These are phyloP conservation scores for Sphaerulina vaccinii DNA, from an alignment of 2,329 filamentous ascomycete genomes.

Conservation along the genomic window DNA sequence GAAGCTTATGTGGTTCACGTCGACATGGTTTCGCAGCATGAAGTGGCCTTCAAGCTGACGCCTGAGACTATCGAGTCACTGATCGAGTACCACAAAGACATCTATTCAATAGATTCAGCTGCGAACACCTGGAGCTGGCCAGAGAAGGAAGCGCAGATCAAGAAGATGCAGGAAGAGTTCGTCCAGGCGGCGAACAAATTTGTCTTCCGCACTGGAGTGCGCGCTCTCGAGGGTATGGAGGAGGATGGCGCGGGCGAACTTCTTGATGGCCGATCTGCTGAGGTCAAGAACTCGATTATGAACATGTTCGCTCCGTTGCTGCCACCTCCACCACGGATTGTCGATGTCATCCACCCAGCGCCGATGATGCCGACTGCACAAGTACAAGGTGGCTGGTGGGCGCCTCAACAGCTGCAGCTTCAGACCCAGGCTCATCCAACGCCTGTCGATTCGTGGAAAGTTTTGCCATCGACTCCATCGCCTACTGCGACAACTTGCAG, in stretches of 20 bases:
- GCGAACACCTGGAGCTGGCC: slow-evolving; percentile 92
- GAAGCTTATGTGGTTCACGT: slow-evolving; percentile 98
- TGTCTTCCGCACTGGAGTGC: slow-evolving; percentile 85
- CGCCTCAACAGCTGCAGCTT: slow-evolving; percentile 62
- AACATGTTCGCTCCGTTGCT: slow-evolving; percentile 81
- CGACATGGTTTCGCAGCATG: slow-evolving; percentile 96
- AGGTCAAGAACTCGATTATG: slow-evolving; percentile 85
- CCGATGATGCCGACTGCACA: slow-evolving; percentile 76
- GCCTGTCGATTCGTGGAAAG: slow-evolving; percentile 83
- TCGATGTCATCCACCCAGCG: slow-evolving; percentile 84
- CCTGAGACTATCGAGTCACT: slow-evolving; percentile 89
- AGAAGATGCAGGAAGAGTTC: slow-evolving; percentile 96
- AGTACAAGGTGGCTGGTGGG: slow-evolving; percentile 74
- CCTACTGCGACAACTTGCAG: slow-evolving; percentile 65
- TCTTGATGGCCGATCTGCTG: slow-evolving; percentile 84
- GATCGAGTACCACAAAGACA: slow-evolving; percentile 92
- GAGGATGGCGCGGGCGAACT: slow-evolving; percentile 95
- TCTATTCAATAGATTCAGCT: slow-evolving; percentile 87
- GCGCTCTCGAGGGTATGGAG: slow-evolving; percentile 90
- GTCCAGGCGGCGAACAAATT: slow-evolving; percentile 96
- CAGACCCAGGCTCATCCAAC: slow-evolving; percentile 64
- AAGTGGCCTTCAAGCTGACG: slow-evolving; percentile 97
- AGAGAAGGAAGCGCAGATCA: slow-evolving; percentile 92
- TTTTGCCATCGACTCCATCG: slow-evolving; percentile 84
- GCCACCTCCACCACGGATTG: slow-evolving; percentile 80